Conservation (phyloP, 2,329 filamentous ascomycete species). For the Botrytis hyacinthi region DNA sequence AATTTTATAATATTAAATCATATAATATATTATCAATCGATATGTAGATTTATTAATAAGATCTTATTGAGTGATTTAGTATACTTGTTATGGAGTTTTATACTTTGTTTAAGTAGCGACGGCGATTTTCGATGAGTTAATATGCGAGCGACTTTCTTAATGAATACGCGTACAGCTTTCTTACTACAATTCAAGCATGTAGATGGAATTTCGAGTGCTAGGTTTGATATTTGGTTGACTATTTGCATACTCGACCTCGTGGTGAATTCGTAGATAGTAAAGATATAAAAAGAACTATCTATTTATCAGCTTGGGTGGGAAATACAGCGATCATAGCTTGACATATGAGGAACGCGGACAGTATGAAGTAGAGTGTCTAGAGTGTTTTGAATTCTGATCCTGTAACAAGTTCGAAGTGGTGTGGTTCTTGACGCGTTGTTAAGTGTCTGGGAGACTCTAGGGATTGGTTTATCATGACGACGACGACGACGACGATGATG, state of each 20-base stretch:
- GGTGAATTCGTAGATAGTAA: rapidly evolving
- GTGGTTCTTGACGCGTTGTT: neutral
- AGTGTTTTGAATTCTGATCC: rapidly evolving
- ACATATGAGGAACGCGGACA: too few species aligned
- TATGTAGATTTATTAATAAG: too few species aligned
- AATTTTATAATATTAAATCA: too few species aligned
- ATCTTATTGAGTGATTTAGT: too few species aligned
- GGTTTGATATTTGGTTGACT: rapidly evolving
- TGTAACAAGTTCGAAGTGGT: neutral
- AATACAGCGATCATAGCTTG: too few species aligned
- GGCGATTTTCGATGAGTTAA: too few species aligned
- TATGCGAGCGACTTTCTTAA: too few species aligned
- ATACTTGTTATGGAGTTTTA: too few species aligned
- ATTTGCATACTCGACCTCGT: rapidly evolving
- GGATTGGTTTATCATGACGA: neutral
- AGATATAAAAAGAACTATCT: neutral
- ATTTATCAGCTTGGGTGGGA: neutral
- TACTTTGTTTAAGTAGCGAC: too few species aligned
- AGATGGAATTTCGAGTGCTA: neutral
- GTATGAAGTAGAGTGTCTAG: neutral
- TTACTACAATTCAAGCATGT: too few species aligned
- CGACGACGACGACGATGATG: neutral
- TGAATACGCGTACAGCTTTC: too few species aligned
- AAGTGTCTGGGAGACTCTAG: rapidly evolving
- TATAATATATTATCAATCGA: too few species aligned